Evolutionary conservation across 768 basidiomycete species (phyloP), one percentile per base, ranked within the genome.

Genomic region (Lactarius hatsudake): DNA sequence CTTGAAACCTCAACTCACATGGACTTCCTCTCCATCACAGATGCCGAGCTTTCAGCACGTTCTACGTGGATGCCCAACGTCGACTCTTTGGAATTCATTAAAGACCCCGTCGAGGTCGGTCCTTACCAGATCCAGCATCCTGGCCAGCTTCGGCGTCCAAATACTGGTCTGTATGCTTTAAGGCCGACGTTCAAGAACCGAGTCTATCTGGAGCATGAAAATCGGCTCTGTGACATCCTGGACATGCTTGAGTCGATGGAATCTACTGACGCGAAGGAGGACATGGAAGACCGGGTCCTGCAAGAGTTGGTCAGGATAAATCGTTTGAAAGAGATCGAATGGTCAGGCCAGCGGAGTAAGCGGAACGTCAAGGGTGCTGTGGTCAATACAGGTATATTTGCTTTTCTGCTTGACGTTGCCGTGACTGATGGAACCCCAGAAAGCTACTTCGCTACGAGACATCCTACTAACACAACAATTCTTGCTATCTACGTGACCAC

Each of bases 231-330:
- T 13, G 55, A 56, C 8, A 40, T 40, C 15, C 38, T 40, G 38
- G 13, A 15, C 38, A 40, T 13, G 1, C 38, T 40, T 15, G 38
- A 56, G n/a, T 34, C 55, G 17, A 56, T 34, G 32, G 32, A 56
- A n/a, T 17, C 5, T 9, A 34, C 30, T 34, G 55, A 56, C 5
- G 32, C 18, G 28, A 56, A 36, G 9, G 55, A 56, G 32, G 10
- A 34, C 18, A 34, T 56, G 55, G 55, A 56, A 34, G 55, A 61
- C 45, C 45, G 9, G 15, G 18, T 61, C 20, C 5, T 61, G 10
- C 60, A 61, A 34, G 60, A 61, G 45, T 23, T 61, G 2, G 34
- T 43, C 3, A 61, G 45, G 45, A 61, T 51, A 36, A 36, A 61
- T 48, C 1, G 23, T 5, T 34, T 61, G 43, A 61, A 61, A 15